Evolutionary conservation across 371 early-diverging fungal genomes (phyloP), one percentile per base, ranked within the genome.

Genomic region (Mucor velutinosus): DNA sequence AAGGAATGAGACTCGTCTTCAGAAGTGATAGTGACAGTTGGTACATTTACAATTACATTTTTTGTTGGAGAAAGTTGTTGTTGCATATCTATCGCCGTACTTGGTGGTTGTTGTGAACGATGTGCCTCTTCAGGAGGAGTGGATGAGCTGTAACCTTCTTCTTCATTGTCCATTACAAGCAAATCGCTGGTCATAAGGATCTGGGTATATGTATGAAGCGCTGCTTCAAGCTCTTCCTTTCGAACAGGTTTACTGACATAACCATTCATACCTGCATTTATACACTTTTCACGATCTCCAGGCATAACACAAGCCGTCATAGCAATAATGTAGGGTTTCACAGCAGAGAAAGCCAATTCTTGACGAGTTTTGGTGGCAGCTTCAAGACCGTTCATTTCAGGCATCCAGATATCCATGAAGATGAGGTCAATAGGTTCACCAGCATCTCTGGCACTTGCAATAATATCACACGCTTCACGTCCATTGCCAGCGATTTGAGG

Each of bases 321-420:
- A 21, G 85, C 84, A 56, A 85, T 80, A n/a, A 85, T 82, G 27
- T 83, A 83, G 0, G 85, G 85, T 2, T 73, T 72, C 11, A 70
- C 69, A 0, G 66, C 27, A 12, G 77, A 68, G 2, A 33, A 49
- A 17, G 79, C 60, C 6, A 75, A 51, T 23, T 78, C 71, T 32
- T 71, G 23, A n/a, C 84, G 80, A 35, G 84, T 85, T 30, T 76
- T 80, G 17, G 58, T 56, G 1, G 82, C 64, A 0, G 83, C 80
- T 55, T 82, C 84, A 12, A 84, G 61, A 0, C 86, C 86, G 57
- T 85, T 84, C 80, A 86, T 81, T 71, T 79, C 80, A 30, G 85
- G 86, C 86, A 86, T 84, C 85, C 83, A 83, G 14, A 84, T 70
- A 55, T 86, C 86, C 81, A 84, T 76, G 58, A 86, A 79, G 19